Percentiles rank a stretch among this genome's conserved stretches.
These are phyloP conservation scores for Diaporthe longicolla DNA, from an alignment of 2,329 filamentous ascomycete species.

Conservation along the genomic window DNA sequence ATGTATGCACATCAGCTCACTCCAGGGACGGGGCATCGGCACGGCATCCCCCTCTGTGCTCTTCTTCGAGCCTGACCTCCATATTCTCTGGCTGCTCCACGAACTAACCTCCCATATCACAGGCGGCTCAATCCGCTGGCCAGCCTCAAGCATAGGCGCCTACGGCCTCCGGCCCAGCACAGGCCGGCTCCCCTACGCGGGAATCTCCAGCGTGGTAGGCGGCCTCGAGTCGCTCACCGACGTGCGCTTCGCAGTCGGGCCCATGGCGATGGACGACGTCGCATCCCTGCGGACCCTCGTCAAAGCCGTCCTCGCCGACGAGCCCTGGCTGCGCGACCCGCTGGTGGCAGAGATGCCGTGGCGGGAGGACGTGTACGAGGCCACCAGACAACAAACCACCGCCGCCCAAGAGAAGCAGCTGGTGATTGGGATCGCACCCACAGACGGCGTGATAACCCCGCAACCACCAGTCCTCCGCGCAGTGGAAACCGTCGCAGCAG, in stretches of 20 bases:
- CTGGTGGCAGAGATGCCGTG: conserved; percentile 6
- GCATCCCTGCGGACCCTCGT: background rate
- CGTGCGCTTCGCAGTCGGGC: conserved; percentile 15
- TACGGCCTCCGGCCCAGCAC: conserved; percentile 32
- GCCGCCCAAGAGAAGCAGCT: background rate
- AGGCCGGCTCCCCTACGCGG: conserved; percentile 23
- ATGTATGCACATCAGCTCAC: too few relatives aligned
- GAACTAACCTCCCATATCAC: too few relatives aligned
- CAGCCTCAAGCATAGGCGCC: conserved; percentile 16
- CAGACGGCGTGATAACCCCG: conserved; percentile 2
- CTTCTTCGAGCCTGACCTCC: too few relatives aligned
- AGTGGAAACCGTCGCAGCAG: background rate
- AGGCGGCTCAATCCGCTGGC: conserved; percentile 41
- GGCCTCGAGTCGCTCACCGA: conserved; percentile 18
- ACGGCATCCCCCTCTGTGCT: too few relatives aligned
- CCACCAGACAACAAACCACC: background rate
- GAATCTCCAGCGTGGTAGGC: background rate
- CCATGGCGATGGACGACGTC: background rate
- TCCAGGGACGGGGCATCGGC: too few relatives aligned
- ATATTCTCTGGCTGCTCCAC: too few relatives aligned
- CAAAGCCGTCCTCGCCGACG: background rate
- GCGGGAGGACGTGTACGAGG: conserved; percentile 4
- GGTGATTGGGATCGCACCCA: background rate
- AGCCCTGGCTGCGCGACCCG: conserved; percentile 25
- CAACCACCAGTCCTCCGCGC: conserved; percentile 21